Percentiles rank a stretch among this genome's conserved stretches.
phyloP scores from a whole-genome alignment of 164 flowering plant species.

The Vitis labrusca region DNA sequence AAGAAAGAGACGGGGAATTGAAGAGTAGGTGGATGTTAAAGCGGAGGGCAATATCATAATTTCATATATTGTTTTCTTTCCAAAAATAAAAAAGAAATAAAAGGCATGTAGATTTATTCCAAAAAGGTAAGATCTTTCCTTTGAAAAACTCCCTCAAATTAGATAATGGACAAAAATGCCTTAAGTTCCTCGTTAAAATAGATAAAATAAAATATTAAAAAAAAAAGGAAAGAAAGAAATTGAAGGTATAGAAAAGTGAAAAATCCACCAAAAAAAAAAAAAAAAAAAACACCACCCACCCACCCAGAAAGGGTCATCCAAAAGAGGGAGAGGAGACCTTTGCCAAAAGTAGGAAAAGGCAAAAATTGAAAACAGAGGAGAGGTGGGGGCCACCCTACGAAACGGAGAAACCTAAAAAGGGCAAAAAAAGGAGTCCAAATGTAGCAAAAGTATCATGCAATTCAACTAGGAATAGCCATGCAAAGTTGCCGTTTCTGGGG shows the following conservation, averaged over 20 bases:
- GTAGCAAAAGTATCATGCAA: slow-evolving; percentile 41
- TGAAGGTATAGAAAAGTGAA: neutral
- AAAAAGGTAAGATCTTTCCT: no score
- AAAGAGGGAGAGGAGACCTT: neutral
- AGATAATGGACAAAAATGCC: neutral
- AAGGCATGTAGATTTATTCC: no score
- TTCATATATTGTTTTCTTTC: no score
- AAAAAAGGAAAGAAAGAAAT: no score
- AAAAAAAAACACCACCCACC: no score
- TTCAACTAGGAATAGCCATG: slow-evolving; percentile 42
- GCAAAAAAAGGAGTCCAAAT: slow-evolving; percentile 23
- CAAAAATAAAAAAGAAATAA: no score
- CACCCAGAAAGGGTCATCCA: neutral
- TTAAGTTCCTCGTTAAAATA: neutral
- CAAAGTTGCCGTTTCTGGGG: slow-evolving; percentile 50
- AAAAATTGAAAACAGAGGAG: neutral
- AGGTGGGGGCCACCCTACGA: slow-evolving; percentile 17
- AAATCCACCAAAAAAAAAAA: neutral
- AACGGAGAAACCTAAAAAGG: slow-evolving; percentile 8
- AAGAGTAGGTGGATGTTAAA: no score
- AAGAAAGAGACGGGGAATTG: no score
- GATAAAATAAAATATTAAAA: neutral
- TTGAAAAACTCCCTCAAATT: no score
- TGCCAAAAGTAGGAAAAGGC: no score
- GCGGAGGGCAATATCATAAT: no score